Conservation (phyloP, 371 early-diverging fungal genomes). For the Zopfochytrium polystomum region DNA sequence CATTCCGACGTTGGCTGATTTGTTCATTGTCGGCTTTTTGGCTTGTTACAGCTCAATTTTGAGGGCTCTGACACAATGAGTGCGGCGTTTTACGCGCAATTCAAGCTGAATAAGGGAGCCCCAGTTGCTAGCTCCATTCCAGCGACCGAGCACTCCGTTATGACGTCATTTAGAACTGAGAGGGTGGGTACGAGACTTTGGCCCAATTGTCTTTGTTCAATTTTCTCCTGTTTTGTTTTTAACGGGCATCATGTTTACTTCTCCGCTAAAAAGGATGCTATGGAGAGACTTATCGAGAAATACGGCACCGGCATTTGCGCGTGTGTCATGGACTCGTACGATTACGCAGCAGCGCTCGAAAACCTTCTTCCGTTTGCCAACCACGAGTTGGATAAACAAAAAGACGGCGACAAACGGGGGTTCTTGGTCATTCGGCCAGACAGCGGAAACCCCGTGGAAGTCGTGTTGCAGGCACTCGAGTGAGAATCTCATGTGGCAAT, state of each 20-base stretch:
- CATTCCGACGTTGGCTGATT: no score
- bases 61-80: constrained; percentile 73
- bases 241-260: not conserved
- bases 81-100: constrained; percentile 74
- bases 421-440: constrained; percentile 78
- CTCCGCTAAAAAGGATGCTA: constrained; percentile 54
- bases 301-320: constrained; percentile 73
- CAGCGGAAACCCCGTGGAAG: constrained; percentile 72
- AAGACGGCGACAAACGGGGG: constrained; percentile 66
- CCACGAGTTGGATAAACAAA: constrained; percentile 46
- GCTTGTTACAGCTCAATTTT: constrained; percentile 53
- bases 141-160: constrained; percentile 86
- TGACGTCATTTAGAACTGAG: constrained; percentile 70
- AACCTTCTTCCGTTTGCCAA: constrained; percentile 66
- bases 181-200: constrained; percentile 27
- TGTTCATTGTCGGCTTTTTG: no score
- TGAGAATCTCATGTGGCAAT: no score
- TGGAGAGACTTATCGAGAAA: constrained; percentile 54
- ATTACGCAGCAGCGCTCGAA: constrained; percentile 65
- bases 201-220: constrained; percentile 3
- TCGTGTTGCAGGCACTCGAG: constrained; percentile 67
- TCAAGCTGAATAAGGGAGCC: constrained; percentile 63
- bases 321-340: constrained; percentile 73
- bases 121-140: constrained; percentile 75
- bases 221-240: not conserved